Evolutionary conservation across 2,329 filamentous ascomycete species (phyloP).

Genomic region (Coniochaeta sp.): DNA sequence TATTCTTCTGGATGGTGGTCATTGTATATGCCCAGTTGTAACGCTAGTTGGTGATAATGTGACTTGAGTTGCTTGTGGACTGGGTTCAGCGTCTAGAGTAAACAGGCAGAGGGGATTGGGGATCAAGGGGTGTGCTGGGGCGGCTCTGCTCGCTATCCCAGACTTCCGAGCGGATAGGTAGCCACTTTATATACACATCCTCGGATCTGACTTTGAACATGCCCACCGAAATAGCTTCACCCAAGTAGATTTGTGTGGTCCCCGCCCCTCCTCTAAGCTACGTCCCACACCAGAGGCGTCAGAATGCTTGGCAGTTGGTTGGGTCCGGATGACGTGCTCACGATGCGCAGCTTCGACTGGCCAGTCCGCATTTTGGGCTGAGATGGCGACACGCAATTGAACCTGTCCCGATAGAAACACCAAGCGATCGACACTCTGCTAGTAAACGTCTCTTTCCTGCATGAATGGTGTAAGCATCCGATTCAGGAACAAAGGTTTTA

Average conservation of each 20-base stretch:
- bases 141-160: not conserved
- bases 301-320: not conserved
- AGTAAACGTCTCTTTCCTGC: no score
- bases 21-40: constrained; percentile 3
- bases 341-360: not conserved
- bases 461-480: no score
- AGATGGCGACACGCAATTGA: not conserved
- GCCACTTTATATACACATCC: not conserved
- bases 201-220: not conserved
- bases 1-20: constrained; percentile 18
- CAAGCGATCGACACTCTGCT: not conserved
- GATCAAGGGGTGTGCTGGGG: not conserved
- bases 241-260: not conserved
- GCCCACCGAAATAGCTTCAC: not conserved
- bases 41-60: not conserved
- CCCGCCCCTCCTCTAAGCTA: not conserved
- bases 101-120: not conserved
- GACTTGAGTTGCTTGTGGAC: not conserved
- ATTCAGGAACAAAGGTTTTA: no score
- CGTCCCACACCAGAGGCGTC: not conserved
- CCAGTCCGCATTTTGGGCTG: not conserved
- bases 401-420: not conserved
- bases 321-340: not conserved
- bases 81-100: not conserved
- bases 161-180: not conserved